Conservation (phyloP, 2,329 filamentous ascomycete species). For the Colletotrichum gloeosporioides region DNA sequence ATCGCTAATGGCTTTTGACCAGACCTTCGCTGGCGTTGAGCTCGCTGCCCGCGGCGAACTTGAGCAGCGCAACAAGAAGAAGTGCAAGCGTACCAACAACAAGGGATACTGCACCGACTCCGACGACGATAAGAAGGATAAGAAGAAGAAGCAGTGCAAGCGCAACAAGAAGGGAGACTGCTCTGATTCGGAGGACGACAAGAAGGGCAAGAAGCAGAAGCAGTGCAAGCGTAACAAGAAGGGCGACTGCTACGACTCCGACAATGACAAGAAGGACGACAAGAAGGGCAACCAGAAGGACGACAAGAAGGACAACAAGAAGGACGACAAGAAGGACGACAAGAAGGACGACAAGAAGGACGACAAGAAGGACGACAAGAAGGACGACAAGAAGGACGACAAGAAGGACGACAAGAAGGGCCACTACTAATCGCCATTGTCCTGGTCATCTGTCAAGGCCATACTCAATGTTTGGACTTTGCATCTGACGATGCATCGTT, state of each 20-base stretch:
- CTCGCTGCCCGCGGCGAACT: not conserved
- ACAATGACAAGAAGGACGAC: not conserved
- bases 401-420: not conserved
- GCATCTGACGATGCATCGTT: not conserved
- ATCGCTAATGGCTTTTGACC: not conserved
- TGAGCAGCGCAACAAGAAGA: conserved; percentile 13
- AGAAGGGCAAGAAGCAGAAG: not conserved
- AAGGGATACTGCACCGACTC: conserved; percentile 6
- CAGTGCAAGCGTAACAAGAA: conserved; percentile 13
- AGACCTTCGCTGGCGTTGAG: not conserved
- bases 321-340: not conserved
- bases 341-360: conserved; percentile 9
- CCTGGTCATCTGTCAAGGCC: not conserved
- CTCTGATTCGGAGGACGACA: not conserved
- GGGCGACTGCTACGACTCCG: not conserved
- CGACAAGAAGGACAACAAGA: not conserved
- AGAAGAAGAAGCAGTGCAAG: conserved; percentile 16
- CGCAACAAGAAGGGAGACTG: conserved; percentile 17
- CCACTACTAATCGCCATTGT: not conserved
- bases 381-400: not conserved
- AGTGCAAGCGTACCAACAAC: conserved; percentile 6
- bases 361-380: not conserved
- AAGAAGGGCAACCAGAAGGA: not conserved
- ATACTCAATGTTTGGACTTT: not conserved
- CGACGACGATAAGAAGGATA: not conserved